Percentiles rank a stretch among this genome's conserved stretches.
These are phyloP conservation scores for Ceratocystis diversiconidia DNA, from an alignment of 2,329 filamentous ascomycete genomes.

Conservation along the genomic window DNA sequence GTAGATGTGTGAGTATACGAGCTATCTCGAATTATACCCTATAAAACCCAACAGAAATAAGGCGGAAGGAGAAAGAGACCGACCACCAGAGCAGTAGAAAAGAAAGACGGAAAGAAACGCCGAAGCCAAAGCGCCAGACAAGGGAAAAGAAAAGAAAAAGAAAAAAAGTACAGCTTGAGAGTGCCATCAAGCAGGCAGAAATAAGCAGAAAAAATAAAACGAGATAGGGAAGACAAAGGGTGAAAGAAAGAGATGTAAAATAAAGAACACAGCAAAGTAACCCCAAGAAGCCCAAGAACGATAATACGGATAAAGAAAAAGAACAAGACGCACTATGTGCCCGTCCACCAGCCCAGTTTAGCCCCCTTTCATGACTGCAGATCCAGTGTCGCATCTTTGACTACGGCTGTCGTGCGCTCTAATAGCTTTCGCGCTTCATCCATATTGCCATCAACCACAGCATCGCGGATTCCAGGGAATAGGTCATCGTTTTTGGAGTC, in stretches of 20 bases:
- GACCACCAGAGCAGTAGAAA: background rate
- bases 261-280: constrained; percentile 5
- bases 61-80: background rate
- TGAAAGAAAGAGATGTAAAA: background rate
- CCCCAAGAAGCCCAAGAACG: background rate
- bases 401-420: constrained; percentile 53
- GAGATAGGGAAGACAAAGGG: background rate
- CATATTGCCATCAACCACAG: constrained; percentile 60
- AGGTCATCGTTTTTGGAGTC: constrained; percentile 36
- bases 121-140: background rate
- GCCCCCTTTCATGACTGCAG: constrained; percentile 21
- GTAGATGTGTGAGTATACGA: background rate
- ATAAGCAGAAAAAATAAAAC: background rate
- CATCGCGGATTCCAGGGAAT: constrained; percentile 77
- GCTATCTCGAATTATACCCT: background rate
- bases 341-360: too few relatives aligned
- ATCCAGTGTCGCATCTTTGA: constrained; percentile 43
- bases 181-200: background rate
- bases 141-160: background rate
- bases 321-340: background rate
- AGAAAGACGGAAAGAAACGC: background rate
- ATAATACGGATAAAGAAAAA: background rate
- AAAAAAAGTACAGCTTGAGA: background rate
- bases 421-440: constrained; percentile 51
- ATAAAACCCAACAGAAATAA: background rate